Conservation (phyloP, 768 basidiomycete species). For the Xerocomus potaroensis region DNA sequence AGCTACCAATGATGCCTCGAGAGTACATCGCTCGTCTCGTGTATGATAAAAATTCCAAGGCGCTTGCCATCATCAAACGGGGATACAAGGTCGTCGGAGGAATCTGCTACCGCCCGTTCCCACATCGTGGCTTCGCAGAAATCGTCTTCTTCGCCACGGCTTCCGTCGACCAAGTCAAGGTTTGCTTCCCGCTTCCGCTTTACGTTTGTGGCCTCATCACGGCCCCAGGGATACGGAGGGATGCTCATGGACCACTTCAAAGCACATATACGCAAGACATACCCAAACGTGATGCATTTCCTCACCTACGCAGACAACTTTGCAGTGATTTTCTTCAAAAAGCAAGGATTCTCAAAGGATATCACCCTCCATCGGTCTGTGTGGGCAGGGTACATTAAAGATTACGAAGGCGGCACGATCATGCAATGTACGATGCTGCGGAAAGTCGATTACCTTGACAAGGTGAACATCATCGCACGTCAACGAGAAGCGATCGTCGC, state of each 20-base stretch:
- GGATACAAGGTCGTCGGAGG: slow-evolving; percentile 97
- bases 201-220: slow-evolving; percentile 1
- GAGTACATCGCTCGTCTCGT: slow-evolving; percentile 98
- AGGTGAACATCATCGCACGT: slow-evolving; percentile 62
- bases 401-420: slow-evolving; percentile 98
- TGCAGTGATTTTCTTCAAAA: slow-evolving; percentile 98
- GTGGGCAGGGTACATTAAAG: slow-evolving; percentile 99
- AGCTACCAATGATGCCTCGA: slow-evolving; percentile 97
- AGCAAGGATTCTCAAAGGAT: slow-evolving; percentile 98
- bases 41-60: slow-evolving; percentile 88
- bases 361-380: slow-evolving; percentile 85
- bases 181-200: slow-evolving; percentile 29
- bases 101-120: slow-evolving; percentile 95
- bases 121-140: slow-evolving; percentile 92
- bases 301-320: slow-evolving; percentile 99
- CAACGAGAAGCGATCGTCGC: slow-evolving; percentile 88
- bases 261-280: slow-evolving; percentile 78
- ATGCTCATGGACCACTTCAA: slow-evolving; percentile 99
- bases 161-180: slow-evolving; percentile 96
- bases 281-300: slow-evolving; percentile 90
- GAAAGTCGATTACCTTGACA: slow-evolving; percentile 86
- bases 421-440: slow-evolving; percentile 98
- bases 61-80: slow-evolving; percentile 89
- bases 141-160: slow-evolving; percentile 99
- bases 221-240: slow-evolving; percentile 84